Evolutionary conservation across 441 rosid species (phyloP).

Genomic region (Populus hybrid): DNA sequence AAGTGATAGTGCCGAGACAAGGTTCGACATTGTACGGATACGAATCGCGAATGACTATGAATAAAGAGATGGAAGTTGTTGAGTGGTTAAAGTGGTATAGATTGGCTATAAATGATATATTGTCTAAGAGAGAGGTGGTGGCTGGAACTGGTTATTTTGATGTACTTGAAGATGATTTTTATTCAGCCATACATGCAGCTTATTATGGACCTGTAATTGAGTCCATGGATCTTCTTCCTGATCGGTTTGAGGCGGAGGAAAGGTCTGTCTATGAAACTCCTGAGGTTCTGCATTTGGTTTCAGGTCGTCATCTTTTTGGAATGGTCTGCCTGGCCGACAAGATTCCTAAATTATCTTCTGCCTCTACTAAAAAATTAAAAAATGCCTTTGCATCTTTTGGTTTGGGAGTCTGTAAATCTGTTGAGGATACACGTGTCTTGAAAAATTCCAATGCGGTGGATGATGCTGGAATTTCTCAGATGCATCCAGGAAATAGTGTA

Average conservation of each 20-base stretch:
- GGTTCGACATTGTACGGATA: slow-evolving; percentile 38
- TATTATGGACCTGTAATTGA: slow-evolving; percentile 81
- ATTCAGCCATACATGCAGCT: slow-evolving; percentile 74
- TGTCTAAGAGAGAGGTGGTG: slow-evolving; percentile 62
- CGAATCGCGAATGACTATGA: slow-evolving; percentile 30
- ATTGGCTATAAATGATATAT: slow-evolving; percentile 65
- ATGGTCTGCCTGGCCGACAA: slow-evolving; percentile 65
- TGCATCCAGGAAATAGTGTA: slow-evolving; percentile 24
- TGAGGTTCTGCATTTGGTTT: slow-evolving; percentile 88
- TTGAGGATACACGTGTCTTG: slow-evolving; percentile 28
- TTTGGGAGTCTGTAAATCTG: slow-evolving; percentile 23
- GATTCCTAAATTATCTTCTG: slow-evolving; percentile 47
- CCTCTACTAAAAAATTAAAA: slow-evolving; percentile 37
- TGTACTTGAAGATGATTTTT: slow-evolving; percentile 78
- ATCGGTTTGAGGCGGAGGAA: slow-evolving; percentile 93
- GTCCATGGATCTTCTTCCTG: slow-evolving; percentile 80
- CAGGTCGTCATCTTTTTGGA: slow-evolving; percentile 88
- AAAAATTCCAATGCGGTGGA: slow-evolving; percentile 23
- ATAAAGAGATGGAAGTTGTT: slow-evolving; percentile 79
- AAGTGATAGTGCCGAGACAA: slow-evolving; percentile 31
- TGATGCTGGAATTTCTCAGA: slow-evolving; percentile 32
- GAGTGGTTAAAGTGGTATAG: slow-evolving; percentile 94
- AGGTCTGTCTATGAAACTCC: slow-evolving; percentile 69
- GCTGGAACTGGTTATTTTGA: slow-evolving; percentile 63
- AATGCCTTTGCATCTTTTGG: slow-evolving; percentile 33